Evolutionary conservation across 2,329 filamentous ascomycete species (phyloP).

Genomic region (Exophiala calicioides): DNA sequence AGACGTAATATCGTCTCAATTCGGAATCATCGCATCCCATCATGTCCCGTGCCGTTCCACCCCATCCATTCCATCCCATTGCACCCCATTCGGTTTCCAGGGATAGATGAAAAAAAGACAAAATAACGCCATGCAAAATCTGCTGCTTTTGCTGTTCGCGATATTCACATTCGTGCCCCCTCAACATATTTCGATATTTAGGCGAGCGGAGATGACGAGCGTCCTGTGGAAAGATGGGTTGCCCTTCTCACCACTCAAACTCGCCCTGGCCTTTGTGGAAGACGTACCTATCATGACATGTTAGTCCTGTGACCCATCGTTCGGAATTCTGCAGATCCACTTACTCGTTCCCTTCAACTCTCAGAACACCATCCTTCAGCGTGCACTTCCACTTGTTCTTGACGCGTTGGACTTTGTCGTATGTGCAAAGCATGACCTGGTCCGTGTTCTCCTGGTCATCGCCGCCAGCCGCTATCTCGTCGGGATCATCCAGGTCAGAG

Average conservation of each 20-base stretch:
- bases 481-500: slow-evolving; percentile 92
- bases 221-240: no score
- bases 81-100: no score
- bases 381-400: slow-evolving; percentile 99
- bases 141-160: no score
- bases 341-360: slow-evolving; percentile 86
- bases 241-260: slow-evolving; percentile 79
- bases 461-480: slow-evolving; percentile 84
- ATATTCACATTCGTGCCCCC: neutral
- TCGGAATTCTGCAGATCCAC: slow-evolving; percentile 34
- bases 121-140: neutral
- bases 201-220: no score
- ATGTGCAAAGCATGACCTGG: slow-evolving; percentile 97
- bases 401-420: slow-evolving; percentile 97
- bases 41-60: no score
- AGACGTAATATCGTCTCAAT: no score
- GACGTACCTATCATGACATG: slow-evolving; percentile 63
- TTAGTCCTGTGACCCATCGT: slow-evolving; percentile 1
- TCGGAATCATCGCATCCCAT: no score
- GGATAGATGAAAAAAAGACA: no score
- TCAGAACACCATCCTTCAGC: slow-evolving; percentile 93
- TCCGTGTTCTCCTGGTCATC: slow-evolving; percentile 81
- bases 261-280: slow-evolving; percentile 98
- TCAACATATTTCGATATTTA: neutral
- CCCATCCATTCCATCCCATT: no score